phyloP scores from a whole-genome alignment of 495 filamentous ascomycete species.

The Aspergillus kassunensis region DNA sequence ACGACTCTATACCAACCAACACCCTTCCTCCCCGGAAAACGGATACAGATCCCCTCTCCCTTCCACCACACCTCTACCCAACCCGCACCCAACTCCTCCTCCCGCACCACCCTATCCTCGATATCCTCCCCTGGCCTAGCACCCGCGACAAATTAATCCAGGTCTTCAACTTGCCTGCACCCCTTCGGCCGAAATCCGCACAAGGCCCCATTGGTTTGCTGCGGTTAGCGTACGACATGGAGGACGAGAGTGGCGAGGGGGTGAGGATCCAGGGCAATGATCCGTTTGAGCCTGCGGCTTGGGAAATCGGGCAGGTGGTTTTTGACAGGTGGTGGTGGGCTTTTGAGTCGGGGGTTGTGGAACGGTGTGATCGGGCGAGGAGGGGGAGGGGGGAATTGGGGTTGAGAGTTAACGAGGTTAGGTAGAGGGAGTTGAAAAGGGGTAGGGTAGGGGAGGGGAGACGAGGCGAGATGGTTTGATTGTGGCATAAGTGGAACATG shows the following conservation, averaged over 20 bases:
- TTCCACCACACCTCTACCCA: neutral
- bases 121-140: conserved; percentile 2
- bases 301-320: neutral
- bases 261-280: neutral
- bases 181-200: neutral
- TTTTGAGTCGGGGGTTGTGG: neutral
- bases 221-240: conserved; percentile 1
- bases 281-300: neutral
- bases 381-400: neutral
- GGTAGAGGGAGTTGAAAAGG: no score
- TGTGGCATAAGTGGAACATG: no score
- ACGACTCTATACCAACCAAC: neutral
- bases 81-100: neutral
- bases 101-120: neutral
- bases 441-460: no score
- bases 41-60: neutral
- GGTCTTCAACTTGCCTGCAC: neutral
- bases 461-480: no score
- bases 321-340: conserved; percentile 5
- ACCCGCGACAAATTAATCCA: conserved; percentile 4
- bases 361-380: neutral
- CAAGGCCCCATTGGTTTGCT: neutral
- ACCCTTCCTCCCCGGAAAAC: neutral
- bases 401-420: neutral
- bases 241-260: conserved; percentile 2